Conservation (phyloP, 306 rosid genomes). For the Inga oerstediana region DNA sequence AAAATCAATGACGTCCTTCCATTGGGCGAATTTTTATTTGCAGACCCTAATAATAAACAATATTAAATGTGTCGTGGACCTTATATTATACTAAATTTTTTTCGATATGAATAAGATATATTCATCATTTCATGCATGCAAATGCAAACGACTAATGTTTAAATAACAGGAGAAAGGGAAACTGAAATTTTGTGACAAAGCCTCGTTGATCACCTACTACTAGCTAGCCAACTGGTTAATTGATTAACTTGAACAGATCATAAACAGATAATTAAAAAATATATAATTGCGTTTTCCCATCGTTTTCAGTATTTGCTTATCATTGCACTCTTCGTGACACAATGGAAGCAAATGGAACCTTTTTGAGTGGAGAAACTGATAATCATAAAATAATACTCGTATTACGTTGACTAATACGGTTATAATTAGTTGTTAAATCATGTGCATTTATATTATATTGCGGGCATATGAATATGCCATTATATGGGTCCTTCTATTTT, state of each 20-base stretch:
- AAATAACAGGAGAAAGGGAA: background rate
- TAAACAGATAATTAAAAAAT: background rate
- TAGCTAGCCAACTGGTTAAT: background rate
- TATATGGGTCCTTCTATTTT: background rate
- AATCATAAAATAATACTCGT: background rate
- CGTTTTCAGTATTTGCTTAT: background rate
- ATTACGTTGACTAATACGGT: slow-evolving; percentile 31
- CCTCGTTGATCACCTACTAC: background rate
- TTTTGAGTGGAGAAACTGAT: slow-evolving; percentile 4
- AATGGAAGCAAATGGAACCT: slow-evolving; percentile 18
- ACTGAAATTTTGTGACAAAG: background rate
- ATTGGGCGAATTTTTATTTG: background rate
- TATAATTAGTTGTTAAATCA: background rate
- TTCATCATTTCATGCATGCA: background rate
- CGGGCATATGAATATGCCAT: background rate
- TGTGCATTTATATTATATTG: background rate
- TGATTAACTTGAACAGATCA: background rate
- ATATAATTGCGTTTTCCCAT: background rate
- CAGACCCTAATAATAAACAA: background rate
- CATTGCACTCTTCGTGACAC: slow-evolving; percentile 4
- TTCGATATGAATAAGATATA: background rate
- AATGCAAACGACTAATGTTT: background rate
- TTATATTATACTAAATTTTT: background rate
- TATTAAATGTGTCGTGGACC: background rate
- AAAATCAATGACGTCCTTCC: background rate